phyloP scores from a whole-genome alignment of 805 yeast genomes.

The Pichia scutulata region DNA sequence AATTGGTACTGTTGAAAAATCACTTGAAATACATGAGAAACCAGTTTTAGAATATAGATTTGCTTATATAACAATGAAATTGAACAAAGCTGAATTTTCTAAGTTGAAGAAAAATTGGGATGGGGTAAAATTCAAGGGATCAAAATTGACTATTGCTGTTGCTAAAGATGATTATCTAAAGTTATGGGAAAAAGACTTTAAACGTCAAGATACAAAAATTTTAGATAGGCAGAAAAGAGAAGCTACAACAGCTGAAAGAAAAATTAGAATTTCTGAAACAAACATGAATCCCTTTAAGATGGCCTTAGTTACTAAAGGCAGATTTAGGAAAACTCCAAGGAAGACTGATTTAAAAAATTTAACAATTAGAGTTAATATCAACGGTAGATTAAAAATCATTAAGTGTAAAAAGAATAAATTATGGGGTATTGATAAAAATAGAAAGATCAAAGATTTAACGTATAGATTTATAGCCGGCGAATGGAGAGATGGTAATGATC shows the following conservation, averaged over 20 bases:
- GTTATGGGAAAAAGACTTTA: slow-evolving; percentile 39
- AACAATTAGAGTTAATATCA: slow-evolving; percentile 57
- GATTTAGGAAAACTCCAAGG: slow-evolving; percentile 52
- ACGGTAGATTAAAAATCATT: slow-evolving; percentile 48
- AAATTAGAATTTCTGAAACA: slow-evolving; percentile 38
- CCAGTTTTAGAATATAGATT: slow-evolving; percentile 47
- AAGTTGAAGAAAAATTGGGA: slow-evolving; percentile 52
- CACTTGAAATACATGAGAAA: slow-evolving; percentile 48
- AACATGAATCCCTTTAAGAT: slow-evolving; percentile 29
- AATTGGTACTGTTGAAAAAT: slow-evolving; percentile 48
- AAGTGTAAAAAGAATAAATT: slow-evolving; percentile 67
- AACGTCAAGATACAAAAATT: slow-evolving; percentile 31
- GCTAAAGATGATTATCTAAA: slow-evolving; percentile 53
- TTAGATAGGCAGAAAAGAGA: slow-evolving; percentile 26
- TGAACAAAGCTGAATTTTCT: slow-evolving; percentile 37
- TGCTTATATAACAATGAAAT: slow-evolving; percentile 59
- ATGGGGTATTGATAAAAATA: slow-evolving; percentile 84
- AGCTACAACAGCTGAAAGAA: slow-evolving; percentile 29
- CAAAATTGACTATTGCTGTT: slow-evolving; percentile 47
- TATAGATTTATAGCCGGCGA: slow-evolving; percentile 52
- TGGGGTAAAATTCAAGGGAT: slow-evolving; percentile 72
- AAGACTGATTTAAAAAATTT: slow-evolving; percentile 40
- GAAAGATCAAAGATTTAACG: slow-evolving; percentile 53
- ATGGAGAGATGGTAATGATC: slow-evolving; percentile 79
- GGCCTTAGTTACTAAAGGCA: slow-evolving; percentile 36